These are phyloP conservation scores for Gomphus sp. DNA, from an alignment of 1,284 basidiomycete genomes.

Conservation along the genomic window DNA sequence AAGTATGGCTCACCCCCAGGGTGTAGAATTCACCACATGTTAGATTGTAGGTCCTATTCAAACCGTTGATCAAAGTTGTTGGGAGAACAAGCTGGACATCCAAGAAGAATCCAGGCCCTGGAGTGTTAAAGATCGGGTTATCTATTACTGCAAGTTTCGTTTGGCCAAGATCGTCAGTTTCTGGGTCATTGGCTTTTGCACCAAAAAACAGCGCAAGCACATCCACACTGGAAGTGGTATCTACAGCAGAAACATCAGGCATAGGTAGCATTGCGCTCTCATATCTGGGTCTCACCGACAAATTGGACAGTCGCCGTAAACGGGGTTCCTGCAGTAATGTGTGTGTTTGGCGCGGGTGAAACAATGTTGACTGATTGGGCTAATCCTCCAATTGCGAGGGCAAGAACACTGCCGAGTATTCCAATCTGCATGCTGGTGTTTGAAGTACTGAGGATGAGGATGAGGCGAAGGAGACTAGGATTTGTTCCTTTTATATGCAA, in stretches of 20 bases:
- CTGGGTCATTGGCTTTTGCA: neutral
- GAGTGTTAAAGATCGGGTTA: neutral
- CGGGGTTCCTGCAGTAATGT: neutral
- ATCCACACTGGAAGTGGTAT: neutral
- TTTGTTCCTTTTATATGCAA: neutral
- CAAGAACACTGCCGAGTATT: neutral
- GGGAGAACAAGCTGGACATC: neutral
- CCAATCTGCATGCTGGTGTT: neutral
- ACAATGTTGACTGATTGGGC: neutral
- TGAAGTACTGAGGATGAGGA: neutral
- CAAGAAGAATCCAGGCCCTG: neutral
- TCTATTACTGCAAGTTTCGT: neutral
- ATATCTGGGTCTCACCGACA: neutral
- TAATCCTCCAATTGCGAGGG: neutral
- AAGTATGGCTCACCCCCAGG: neutral
- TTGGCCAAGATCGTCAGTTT: neutral
- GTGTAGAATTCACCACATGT: conserved; percentile 1
- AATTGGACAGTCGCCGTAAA: neutral
- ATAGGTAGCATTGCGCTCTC: neutral
- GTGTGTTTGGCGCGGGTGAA: neutral
- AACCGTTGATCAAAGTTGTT: neutral
- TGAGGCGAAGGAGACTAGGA: neutral
- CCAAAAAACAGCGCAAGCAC: neutral
- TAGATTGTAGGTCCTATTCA: neutral
- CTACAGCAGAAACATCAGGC: neutral